phyloP scores from a whole-genome alignment of 805 yeast genomes.

The Metschnikowia sp. region DNA sequence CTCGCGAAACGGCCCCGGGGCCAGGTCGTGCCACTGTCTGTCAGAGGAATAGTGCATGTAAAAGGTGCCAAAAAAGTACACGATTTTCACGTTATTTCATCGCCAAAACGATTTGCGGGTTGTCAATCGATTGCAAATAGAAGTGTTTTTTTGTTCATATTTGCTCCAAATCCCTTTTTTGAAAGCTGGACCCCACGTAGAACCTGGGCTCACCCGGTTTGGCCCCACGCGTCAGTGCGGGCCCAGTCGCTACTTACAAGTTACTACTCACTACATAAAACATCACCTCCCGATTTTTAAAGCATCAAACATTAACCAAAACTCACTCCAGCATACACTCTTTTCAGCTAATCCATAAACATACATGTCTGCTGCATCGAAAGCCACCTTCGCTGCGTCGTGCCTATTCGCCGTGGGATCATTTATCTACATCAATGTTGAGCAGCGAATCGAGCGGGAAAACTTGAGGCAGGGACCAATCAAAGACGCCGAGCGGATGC shows the following conservation, averaged over 20 bases:
- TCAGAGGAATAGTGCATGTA: too few species aligned
- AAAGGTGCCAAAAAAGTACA: too few species aligned
- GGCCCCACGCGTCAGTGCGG: background rate
- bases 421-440: constrained; percentile 63
- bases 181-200: too few species aligned
- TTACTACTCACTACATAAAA: background rate
- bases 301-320: background rate
- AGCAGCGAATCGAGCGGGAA: constrained; percentile 67
- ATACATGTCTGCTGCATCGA: constrained; percentile 72
- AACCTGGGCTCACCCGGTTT: background rate
- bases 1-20: too few species aligned
- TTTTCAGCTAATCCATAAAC: background rate
- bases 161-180: too few species aligned
- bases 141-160: too few species aligned
- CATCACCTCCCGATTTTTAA: too few species aligned
- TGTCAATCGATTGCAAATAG: too few species aligned
- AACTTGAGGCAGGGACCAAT: constrained; percentile 80
- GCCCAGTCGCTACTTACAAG: background rate
- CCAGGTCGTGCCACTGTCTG: too few species aligned
- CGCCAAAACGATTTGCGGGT: too few species aligned
- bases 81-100: too few species aligned
- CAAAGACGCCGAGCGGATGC: constrained; percentile 70
- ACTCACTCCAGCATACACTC: background rate
- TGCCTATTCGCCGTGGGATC: constrained; percentile 55
- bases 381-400: constrained; percentile 64